Evolutionary conservation across 23 red algal genomes (phyloP).

Genomic region (Gracilaria gracilis): DNA sequence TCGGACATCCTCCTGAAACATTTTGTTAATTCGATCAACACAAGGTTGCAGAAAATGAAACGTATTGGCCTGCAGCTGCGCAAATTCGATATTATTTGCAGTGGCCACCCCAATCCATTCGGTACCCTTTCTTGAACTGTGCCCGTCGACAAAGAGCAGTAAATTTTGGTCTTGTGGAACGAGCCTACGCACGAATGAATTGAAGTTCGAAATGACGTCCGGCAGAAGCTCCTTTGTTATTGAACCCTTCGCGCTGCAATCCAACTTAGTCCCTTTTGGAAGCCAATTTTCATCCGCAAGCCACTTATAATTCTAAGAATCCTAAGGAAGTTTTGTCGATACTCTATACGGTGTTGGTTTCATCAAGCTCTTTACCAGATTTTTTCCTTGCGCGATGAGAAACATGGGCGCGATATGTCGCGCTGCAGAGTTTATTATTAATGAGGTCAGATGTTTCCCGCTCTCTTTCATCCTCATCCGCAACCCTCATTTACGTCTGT

Average conservation of each 20-base stretch:
- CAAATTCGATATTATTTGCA: background rate
- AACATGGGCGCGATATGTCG: too few relatives aligned
- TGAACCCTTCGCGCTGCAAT: background rate
- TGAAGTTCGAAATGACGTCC: background rate
- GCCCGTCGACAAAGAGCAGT: background rate
- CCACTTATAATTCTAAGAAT: background rate
- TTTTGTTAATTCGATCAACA: background rate
- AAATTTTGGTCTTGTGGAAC: background rate
- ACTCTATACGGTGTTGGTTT: too few relatives aligned
- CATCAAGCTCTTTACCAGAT: too few relatives aligned
- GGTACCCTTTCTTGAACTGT: too few relatives aligned
- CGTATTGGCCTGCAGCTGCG: background rate
- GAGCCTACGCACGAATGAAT: background rate
- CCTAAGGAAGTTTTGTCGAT: background rate
- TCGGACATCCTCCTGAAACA: background rate
- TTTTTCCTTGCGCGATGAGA: too few relatives aligned
- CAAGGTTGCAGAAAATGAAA: slow-evolving; percentile 1
- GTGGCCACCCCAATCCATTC: background rate
- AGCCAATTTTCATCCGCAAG: background rate
- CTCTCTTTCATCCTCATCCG: too few relatives aligned
- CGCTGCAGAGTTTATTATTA: too few relatives aligned
- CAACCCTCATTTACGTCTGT: too few relatives aligned
- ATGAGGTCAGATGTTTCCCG: too few relatives aligned
- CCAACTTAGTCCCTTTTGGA: background rate
- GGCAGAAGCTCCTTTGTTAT: slow-evolving; percentile 1